Percentiles rank a stretch among this genome's conserved stretches.
phyloP scores from a whole-genome alignment of 75 land plant genomes.

The Larix kaempferi region DNA sequence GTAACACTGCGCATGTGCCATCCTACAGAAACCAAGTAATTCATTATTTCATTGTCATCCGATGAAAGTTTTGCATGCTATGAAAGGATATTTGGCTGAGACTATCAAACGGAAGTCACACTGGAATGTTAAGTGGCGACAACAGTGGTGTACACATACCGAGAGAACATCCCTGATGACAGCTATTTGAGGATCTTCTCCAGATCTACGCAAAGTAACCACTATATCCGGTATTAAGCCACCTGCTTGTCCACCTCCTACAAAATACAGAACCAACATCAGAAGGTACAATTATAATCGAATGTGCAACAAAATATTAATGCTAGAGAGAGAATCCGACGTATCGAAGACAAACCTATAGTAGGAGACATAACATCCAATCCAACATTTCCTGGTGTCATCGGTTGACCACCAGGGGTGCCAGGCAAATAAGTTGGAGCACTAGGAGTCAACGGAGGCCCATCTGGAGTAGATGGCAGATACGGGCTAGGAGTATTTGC shows the following conservation, averaged over 20 bases:
- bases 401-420: slow-evolving; percentile 98
- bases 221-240: slow-evolving; percentile 83
- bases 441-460: slow-evolving; percentile 88
- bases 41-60: not conserved
- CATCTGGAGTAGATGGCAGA: slow-evolving; percentile 91
- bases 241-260: slow-evolving; percentile 58
- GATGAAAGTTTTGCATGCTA: not conserved
- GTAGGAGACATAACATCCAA: slow-evolving; percentile 90
- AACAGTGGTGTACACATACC: slow-evolving; percentile 33
- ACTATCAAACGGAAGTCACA: not conserved
- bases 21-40: slow-evolving; percentile 44
- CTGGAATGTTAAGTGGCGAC: not conserved
- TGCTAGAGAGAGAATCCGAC: not conserved
- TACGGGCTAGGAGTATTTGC: slow-evolving; percentile 88
- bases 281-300: not conserved
- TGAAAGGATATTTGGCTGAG: not conserved
- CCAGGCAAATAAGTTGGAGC: slow-evolving; percentile 81
- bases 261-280: not conserved
- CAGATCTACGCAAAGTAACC: slow-evolving; percentile 67
- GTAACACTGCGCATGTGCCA: slow-evolving; percentile 69
- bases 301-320: not conserved
- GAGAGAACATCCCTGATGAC: slow-evolving; percentile 71
- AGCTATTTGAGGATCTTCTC: slow-evolving; percentile 59
- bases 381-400: slow-evolving; percentile 97
- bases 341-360: slow-evolving; percentile 36